These are phyloP conservation scores for Quercus cerris DNA, from an alignment of 306 rosid genomes.

Conservation along the genomic window DNA sequence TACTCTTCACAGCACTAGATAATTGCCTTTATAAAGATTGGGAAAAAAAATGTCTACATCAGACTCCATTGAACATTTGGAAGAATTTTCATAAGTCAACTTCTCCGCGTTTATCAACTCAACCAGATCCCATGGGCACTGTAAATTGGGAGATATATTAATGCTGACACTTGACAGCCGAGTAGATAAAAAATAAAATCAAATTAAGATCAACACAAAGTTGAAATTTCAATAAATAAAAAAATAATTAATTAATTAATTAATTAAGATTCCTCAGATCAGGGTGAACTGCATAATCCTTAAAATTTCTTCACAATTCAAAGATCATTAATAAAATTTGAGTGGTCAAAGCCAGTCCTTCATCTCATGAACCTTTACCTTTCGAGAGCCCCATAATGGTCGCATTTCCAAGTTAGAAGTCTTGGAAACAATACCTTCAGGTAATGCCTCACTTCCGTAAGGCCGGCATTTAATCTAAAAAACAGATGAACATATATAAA, in stretches of 20 bases:
- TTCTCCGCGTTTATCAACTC: not conserved
- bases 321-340: not conserved
- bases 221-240: not conserved
- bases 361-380: conserved; percentile 10
- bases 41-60: not conserved
- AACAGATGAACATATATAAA: conserved; percentile 33
- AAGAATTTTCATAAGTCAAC: not conserved
- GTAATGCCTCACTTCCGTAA: conserved; percentile 73
- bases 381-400: conserved; percentile 53
- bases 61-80: not conserved
- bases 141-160: not conserved
- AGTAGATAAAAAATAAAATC: not conserved
- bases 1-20: not conserved
- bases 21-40: not conserved
- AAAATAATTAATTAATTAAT: not conserved
- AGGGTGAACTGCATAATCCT: conserved; percentile 1
- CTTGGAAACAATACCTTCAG: conserved; percentile 57
- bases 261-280: not conserved
- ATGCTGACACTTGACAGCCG: not conserved
- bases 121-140: not conserved
- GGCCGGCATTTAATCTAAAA: conserved; percentile 67
- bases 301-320: not conserved
- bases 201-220: not conserved
- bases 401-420: conserved; percentile 66
- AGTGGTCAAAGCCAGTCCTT: conserved; percentile 5